Base-by-base conservation (phyloP, 805 yeast genomes). In the Candida anglica region DNA sequence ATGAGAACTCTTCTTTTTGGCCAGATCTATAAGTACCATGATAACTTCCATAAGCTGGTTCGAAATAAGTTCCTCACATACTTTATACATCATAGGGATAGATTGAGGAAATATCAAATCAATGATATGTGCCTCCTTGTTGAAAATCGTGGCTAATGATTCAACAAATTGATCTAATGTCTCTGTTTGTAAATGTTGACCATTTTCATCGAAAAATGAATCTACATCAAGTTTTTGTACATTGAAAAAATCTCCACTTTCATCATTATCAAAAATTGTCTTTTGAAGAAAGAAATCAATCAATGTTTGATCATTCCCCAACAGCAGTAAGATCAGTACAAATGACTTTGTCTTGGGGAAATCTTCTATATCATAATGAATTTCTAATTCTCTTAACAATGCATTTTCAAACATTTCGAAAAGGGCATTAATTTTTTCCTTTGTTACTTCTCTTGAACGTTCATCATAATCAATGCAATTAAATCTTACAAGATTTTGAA, bases 401-500 rank as follows among this genome's bases (percentile, higher is more conserved):
- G 93, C 85, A 50, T 73, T 81, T 26, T 82, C 81, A 50, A 86
- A 85, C 14, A 85, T 63, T 47, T 82, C 91, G 24, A 77, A 53
- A 9, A 80, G 63, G 3, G 82, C 67, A 23, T 68, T 70, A 30
- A 82, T 56, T 39, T 75, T 71, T 46, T 51, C 67, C 44, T 50
- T 62, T 39, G 47, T 60, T 30, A 41, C 36, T 36, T 38, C 49
- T 45, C 58, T 46, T 11, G 55, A 48, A 27, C 40, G 60, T 46
- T 49, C 60, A 30, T 48, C 43, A 26, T 44, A 53, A 42, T 51
- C 71, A 8, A 63, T 48, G 25, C 46, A 47, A 17, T 71, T 63
- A 47, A 63, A 73, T 27, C 50, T 50, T 36, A 58, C 45, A 10
- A 76, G 53, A 33, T 68, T 67, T 14, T 53, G 50, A 22, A 76